Base-by-base conservation (phyloP, 768 basidiomycete genomes). In the Russula griseocarnosa region DNA sequence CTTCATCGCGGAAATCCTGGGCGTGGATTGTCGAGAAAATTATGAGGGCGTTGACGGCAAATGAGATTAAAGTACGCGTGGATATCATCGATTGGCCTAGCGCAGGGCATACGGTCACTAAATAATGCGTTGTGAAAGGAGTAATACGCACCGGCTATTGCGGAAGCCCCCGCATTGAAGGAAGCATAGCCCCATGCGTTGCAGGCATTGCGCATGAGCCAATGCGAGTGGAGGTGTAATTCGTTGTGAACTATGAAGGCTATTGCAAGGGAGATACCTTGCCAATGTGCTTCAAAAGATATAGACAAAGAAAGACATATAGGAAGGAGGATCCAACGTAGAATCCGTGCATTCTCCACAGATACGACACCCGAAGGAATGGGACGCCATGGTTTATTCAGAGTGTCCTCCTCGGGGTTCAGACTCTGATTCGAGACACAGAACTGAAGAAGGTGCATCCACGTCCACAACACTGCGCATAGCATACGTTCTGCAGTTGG, bases 1-100 rank as follows among this genome's bases (percentile, higher is more conserved):
- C 67, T 22, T 69, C 69, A 32, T 77, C 76, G 2, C 69, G 65
- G 59, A 76, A 77, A 49, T 76, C 76, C 61, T 76, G 73, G 0
- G 74, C 73, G 38, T 78, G 76, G 13, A 77, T 75, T 3, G 78
- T 79, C 9, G 74, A 75, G 47, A 73, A 56, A 9, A 77, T 70
- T 16, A 76, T 72, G 11, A 70, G 56, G 0, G 70, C 64, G 52
- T 75, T 78, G 10, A 71, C 59, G 38, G 63, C 47, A 42, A 76
- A 63, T 40, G 66, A 60, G 36, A 56, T 42, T 6, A 36, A 42
- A 26, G 30, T 49, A n/a, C 58, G 57, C 5, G 66, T 42, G 24
- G 36, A 20, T 8, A 62, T 40, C 20, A 20, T 46, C 5, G 56
- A 53, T 26, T 53, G 56, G 16, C 55, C 60, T 59, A 32, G 14